Evolutionary conservation across 2,329 filamentous ascomycete species (phyloP).

Genomic region (Tolypocladium sp.): DNA sequence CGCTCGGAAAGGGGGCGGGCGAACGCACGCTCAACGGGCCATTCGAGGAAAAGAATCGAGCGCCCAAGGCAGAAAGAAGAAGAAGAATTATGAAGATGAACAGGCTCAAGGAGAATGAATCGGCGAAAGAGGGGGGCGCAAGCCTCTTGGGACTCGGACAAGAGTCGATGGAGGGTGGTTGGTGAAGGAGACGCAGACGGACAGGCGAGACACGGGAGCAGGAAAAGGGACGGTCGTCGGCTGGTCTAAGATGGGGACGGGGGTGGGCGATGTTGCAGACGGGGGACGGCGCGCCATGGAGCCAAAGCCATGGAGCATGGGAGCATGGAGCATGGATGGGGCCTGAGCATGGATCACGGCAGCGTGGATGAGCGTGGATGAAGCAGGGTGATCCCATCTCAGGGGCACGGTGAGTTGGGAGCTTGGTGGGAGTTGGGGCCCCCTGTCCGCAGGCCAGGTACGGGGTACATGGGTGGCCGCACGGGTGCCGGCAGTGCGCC

Average conservation of each 20-base stretch:
- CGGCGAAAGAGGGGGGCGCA: not conserved
- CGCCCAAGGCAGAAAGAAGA: not conserved
- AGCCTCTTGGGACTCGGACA: not conserved
- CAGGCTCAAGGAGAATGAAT: not conserved
- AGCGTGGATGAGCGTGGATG: not conserved
- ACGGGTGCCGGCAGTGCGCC: not conserved
- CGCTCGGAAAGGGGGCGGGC: not conserved
- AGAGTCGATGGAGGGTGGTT: not conserved
- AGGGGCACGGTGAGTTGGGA: not conserved
- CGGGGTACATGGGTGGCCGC: not conserved
- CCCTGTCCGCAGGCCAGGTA: not conserved
- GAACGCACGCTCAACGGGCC: slow-evolving; percentile 5
- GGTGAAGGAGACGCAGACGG: not conserved
- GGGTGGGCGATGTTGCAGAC: not conserved
- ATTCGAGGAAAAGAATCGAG: slow-evolving; percentile 1
- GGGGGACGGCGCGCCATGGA: not conserved
- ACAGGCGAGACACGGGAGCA: not conserved
- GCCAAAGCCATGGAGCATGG: not conserved
- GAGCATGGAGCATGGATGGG: not conserved
- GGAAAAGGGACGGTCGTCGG: not conserved
- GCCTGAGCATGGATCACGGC: not conserved
- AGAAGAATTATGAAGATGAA: not conserved
- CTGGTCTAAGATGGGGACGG: not conserved
- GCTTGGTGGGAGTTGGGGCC: not conserved
- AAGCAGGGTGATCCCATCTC: slow-evolving; percentile 3